phyloP scores from a whole-genome alignment of 148 eudicot species.

The Arbutus unedo region DNA sequence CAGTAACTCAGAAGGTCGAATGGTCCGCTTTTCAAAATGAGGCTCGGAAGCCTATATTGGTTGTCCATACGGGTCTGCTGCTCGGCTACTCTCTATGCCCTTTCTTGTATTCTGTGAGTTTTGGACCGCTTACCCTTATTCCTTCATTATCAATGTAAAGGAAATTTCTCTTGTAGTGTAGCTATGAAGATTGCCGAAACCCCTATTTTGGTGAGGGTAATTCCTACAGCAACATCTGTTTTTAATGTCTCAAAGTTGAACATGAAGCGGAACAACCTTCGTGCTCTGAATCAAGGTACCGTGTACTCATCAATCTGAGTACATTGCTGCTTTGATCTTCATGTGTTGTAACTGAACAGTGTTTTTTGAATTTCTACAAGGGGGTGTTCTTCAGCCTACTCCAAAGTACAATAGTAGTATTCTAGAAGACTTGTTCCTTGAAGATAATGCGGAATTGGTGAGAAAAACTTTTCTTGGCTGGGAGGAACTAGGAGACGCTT shows the following conservation, averaged over 20 bases:
- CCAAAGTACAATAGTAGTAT: constrained; percentile 82
- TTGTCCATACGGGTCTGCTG: constrained; percentile 66
- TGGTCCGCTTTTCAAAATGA: constrained; percentile 83
- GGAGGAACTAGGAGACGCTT: constrained; percentile 76
- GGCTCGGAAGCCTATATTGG: constrained; percentile 84
- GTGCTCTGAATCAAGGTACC: constrained; percentile 63
- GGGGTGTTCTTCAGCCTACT: constrained; percentile 54
- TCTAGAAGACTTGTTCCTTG: constrained; percentile 82
- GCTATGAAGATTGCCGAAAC: constrained; percentile 35
- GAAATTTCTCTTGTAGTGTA: constrained; percentile 26
- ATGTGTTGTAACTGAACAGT: constrained; percentile 1
- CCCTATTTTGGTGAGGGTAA: constrained; percentile 53
- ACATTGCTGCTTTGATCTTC: constrained; percentile 1
- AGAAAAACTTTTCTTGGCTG: constrained; percentile 56
- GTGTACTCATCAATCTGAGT: background rate
- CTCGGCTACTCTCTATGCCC: background rate
- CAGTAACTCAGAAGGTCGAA: constrained; percentile 43
- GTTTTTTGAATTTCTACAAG: constrained; percentile 24
- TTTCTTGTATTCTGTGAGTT: background rate
- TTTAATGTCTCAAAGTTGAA: constrained; percentile 62
- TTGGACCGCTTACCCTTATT: background rate
- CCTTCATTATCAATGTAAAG: constrained; percentile 3
- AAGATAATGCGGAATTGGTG: constrained; percentile 53
- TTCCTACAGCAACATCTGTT: constrained; percentile 65
- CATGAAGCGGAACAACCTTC: constrained; percentile 63